A percentile compares a stretch with the other conserved stretches of the same genome.
These are phyloP conservation scores for Linderniella brevidens DNA, from an alignment of 257 asterid genomes.

Conservation along the genomic window DNA sequence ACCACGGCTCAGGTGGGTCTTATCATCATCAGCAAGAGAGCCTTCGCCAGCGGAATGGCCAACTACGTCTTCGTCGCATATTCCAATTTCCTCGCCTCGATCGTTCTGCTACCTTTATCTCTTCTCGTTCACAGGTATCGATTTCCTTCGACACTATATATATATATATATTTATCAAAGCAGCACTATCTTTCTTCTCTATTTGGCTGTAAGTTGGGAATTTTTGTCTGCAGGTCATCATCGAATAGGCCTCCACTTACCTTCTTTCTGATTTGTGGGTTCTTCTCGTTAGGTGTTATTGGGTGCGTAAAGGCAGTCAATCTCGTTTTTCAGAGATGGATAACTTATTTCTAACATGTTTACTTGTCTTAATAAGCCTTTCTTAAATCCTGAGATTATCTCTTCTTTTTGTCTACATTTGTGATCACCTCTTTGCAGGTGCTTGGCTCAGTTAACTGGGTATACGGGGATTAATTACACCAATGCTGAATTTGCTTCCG, in stretches of 20 bases:
- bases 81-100: slow-evolving; percentile 76
- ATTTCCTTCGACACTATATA: background rate
- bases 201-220: background rate
- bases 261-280: slow-evolving; percentile 33
- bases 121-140: slow-evolving; percentile 49
- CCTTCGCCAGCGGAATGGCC: slow-evolving; percentile 74
- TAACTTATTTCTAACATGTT: background rate
- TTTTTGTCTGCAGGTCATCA: slow-evolving; percentile 26
- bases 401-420: background rate
- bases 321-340: background rate
- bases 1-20: slow-evolving; percentile 65
- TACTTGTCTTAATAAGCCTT: background rate
- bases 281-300: slow-evolving; percentile 61
- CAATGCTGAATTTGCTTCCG: slow-evolving; percentile 68
- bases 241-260: slow-evolving; percentile 48
- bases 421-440: slow-evolving; percentile 19
- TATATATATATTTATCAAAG: too few species aligned
- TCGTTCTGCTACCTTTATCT: slow-evolving; percentile 65
- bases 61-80: slow-evolving; percentile 62
- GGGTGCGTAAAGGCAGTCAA: slow-evolving; percentile 24
- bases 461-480: slow-evolving; percentile 68
- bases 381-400: background rate
- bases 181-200: background rate
- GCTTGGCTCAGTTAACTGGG: slow-evolving; percentile 73
- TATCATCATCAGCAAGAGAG: slow-evolving; percentile 56